Base-by-base conservation (phyloP, 176 grass and related monocot genomes). In the Triticum urartu region DNA sequence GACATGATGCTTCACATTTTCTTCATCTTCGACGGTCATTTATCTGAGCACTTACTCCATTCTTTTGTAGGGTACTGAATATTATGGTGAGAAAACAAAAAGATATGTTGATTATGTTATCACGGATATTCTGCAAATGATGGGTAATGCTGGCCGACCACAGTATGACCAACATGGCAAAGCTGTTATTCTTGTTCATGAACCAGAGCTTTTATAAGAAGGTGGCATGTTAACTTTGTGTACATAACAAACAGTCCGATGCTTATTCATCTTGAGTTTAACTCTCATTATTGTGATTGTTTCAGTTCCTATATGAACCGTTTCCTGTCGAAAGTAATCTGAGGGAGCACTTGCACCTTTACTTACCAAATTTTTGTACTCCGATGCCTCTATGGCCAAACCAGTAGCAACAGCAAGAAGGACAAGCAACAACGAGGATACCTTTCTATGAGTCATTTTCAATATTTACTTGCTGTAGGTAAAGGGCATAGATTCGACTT, bases 131-230 rank as follows among this genome's bases (percentile, higher is more conserved):
- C 85, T 98, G 71, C 95, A 98, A 92, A 95, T 98, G 95, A 95
- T 98, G 95, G 95, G 95, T 59, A 93, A 91, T 85, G 95, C 95
- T 12, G 93, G 95, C 82, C 91, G 93, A 59, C 93, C 95, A 20
- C 93, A 98, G 72, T 98, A 92, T 64, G 95, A 98, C 82, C 95
- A 98, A 78, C 95, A 98, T 92, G 95, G 95, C 72, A 98, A 98
- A 91, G 95, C 93, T 91, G 93, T 98, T 69, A 98, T 95, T 94
- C 95, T 98, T 89, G 89, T 98, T 68, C 95, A 98, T 91, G 95
- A 98, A 89, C 93, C 95, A 52, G 86, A 95, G 95, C 86, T 98
- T 98, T 70, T 98, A 98, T 25, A 25, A 25, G 25, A 25, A 98
- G 95, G 93, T 98, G 78, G n/a, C 50, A 40, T 43, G 71, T 71